phyloP scores from a whole-genome alignment of 441 rosid genomes.

The Sinapis alba region DNA sequence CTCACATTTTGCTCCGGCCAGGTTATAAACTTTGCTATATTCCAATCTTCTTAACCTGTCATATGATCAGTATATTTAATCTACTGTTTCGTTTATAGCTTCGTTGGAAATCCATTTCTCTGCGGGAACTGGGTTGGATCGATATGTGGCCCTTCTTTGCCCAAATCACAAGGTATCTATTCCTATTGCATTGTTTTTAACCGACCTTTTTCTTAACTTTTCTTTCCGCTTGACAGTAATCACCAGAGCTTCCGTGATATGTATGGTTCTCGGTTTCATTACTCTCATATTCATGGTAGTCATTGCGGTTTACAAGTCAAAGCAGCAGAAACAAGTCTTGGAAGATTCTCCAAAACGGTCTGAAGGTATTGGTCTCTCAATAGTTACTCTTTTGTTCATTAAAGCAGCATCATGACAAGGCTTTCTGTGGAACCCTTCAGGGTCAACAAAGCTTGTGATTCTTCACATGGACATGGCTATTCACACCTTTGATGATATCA shows the following conservation, averaged over 20 bases:
- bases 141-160: constrained; percentile 57
- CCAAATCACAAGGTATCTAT: constrained; percentile 60
- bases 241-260: constrained; percentile 62
- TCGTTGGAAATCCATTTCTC: constrained; percentile 72
- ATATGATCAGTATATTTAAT: not conserved
- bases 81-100: constrained; percentile 47
- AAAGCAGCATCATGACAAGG: not conserved
- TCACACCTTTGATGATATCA: constrained; percentile 85
- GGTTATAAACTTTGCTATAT: constrained; percentile 50
- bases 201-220: not conserved
- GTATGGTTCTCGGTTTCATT: constrained; percentile 65
- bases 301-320: constrained; percentile 70
- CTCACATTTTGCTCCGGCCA: constrained; percentile 61
- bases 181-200: not conserved
- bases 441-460: constrained; percentile 83
- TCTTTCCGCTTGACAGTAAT: constrained; percentile 46
- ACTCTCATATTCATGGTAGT: constrained; percentile 54
- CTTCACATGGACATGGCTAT: constrained; percentile 98
- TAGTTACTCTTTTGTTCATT: not conserved
- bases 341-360: constrained; percentile 41
- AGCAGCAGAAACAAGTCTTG: constrained; percentile 45
- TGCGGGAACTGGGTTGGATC: constrained; percentile 91
- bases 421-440: constrained; percentile 37
- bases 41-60: not conserved
- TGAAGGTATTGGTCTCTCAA: constrained; percentile 45